Percentiles rank a stretch among this genome's conserved stretches.
Conservation (phyloP, 2,329 filamentous ascomycete genomes). For the Exophiala sp. region DNA sequence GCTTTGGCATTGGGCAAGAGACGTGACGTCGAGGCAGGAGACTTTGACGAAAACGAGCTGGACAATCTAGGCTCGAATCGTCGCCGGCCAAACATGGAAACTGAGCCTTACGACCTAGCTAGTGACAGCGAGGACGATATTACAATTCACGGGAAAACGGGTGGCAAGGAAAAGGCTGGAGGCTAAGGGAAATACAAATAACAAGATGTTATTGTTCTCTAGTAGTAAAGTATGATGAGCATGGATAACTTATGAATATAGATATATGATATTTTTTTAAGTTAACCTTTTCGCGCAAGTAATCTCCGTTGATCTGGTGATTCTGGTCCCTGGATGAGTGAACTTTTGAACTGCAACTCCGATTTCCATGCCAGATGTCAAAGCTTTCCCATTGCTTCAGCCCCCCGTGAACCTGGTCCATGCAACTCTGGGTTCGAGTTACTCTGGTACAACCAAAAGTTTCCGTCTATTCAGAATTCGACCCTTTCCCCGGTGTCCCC, state of each 20-base stretch:
- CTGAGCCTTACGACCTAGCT: slow-evolving; percentile 47
- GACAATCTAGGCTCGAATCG: slow-evolving; percentile 47
- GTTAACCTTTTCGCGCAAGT: too few species aligned
- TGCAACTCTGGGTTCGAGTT: too few species aligned
- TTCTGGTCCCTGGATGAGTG: too few species aligned
- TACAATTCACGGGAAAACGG: slow-evolving; percentile 8
- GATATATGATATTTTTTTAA: too few species aligned
- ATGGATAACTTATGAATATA: too few species aligned
- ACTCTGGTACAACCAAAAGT: too few species aligned
- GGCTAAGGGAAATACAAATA: background rate
- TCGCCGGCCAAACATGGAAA: slow-evolving; percentile 30
- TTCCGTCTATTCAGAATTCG: too few species aligned
- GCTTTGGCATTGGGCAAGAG: slow-evolving; percentile 41
- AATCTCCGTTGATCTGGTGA: too few species aligned
- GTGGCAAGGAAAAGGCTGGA: background rate
- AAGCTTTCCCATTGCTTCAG: background rate
- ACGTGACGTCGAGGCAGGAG: slow-evolving; percentile 58
- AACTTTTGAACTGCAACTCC: background rate
- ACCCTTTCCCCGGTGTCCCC: too few species aligned
- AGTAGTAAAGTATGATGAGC: too few species aligned
- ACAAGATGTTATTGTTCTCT: too few species aligned
- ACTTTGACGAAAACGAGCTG: slow-evolving; percentile 61
- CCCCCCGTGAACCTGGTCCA: too few species aligned
- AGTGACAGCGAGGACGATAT: slow-evolving; percentile 42
- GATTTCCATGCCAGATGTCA: background rate